These are phyloP conservation scores for Xylaria cubensis DNA, from an alignment of 495 filamentous ascomycete species.

Conservation along the genomic window DNA sequence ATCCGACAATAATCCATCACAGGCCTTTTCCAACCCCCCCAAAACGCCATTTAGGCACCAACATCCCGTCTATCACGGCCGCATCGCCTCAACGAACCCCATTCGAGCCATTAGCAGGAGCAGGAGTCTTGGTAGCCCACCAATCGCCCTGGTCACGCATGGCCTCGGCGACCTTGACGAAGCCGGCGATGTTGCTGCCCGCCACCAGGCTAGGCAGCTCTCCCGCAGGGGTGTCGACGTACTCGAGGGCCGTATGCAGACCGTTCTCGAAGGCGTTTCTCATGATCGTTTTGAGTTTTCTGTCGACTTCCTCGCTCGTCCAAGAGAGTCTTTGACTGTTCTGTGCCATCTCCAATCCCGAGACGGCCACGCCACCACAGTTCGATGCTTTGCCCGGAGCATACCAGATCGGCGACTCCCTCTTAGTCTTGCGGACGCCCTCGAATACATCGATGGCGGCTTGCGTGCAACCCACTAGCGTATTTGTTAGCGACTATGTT, in stretches of 20 bases:
- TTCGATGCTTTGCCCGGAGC: conserved; percentile 97
- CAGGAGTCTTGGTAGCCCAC: conserved; percentile 61
- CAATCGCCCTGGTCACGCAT: conserved; percentile 98
- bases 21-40: not conserved
- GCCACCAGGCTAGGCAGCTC: conserved; percentile 89
- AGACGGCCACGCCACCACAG: conserved; percentile 96
- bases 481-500: not conserved
- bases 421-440: conserved; percentile 73
- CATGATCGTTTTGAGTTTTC: conserved; percentile 93
- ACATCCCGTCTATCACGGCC: not conserved
- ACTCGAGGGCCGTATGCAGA: conserved; percentile 86
- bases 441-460: conserved; percentile 95
- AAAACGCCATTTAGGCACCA: not conserved
- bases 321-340: conserved; percentile 86
- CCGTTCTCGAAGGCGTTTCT: conserved; percentile 91
- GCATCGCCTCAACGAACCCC: not conserved
- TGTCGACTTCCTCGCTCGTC: conserved; percentile 89
- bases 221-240: conserved; percentile 76
- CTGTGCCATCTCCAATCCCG: conserved; percentile 98
- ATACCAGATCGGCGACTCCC: conserved; percentile 84
- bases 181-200: conserved; percentile 96
- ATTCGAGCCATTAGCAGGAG: not conserved
- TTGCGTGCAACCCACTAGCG: conserved; percentile 85
- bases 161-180: conserved; percentile 92
- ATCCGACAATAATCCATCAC: not conserved